Evolutionary conservation across 1,284 basidiomycete species (phyloP).

Genomic region (Rhodotorula sp.): DNA sequence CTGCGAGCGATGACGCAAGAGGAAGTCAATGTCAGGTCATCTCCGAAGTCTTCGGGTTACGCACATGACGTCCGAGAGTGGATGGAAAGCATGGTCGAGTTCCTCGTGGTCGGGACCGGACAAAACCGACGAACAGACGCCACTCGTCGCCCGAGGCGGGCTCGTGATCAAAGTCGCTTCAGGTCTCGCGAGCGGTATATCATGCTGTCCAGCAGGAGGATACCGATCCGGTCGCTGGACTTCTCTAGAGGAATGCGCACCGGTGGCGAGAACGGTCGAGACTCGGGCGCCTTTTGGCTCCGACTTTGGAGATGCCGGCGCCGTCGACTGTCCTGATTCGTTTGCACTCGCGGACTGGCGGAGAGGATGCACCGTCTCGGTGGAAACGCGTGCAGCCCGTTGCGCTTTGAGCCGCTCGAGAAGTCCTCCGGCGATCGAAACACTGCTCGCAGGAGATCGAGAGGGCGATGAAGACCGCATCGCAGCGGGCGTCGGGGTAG

Average conservation of each 20-base stretch:
- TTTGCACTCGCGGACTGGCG: not conserved
- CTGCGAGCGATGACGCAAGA: not conserved
- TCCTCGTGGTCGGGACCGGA: conserved; percentile 22
- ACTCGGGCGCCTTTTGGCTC: too few relatives aligned
- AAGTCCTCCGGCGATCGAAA: conserved; percentile 18
- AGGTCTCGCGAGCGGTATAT: too few relatives aligned
- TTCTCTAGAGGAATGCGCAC: too few relatives aligned
- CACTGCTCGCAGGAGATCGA: not conserved
- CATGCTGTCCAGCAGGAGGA: too few relatives aligned
- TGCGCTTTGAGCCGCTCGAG: conserved; percentile 27
- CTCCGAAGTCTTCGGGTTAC: not conserved
- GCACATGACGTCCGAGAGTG: conserved; percentile 26
- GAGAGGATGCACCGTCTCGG: not conserved
- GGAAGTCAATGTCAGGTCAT: not conserved
- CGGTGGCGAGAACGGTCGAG: too few relatives aligned
- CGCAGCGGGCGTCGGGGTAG: not conserved
- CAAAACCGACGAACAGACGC: conserved; percentile 1
- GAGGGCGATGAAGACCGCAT: not conserved
- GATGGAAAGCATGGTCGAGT: conserved; percentile 18
- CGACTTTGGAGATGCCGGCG: not conserved
- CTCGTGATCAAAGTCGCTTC: not conserved
- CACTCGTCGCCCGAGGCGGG: not conserved
- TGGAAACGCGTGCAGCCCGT: conserved; percentile 11
- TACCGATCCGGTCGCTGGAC: too few relatives aligned
- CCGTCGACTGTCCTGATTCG: not conserved